These are phyloP conservation scores for Celoporthe dispersa DNA, from an alignment of 2,329 filamentous ascomycete genomes.

Conservation along the genomic window DNA sequence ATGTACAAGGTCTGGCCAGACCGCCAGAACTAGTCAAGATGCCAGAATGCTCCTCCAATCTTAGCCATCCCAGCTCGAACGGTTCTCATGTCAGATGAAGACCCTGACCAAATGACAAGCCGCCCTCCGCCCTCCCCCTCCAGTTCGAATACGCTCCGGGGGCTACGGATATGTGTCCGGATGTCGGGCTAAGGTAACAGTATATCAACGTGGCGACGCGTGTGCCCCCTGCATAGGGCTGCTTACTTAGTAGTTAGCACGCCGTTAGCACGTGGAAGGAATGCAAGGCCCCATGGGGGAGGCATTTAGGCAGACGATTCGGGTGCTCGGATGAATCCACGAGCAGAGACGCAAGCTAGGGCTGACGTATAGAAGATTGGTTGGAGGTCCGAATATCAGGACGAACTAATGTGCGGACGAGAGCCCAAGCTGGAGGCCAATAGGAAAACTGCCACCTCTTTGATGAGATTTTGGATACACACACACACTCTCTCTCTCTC, in stretches of 20 bases:
- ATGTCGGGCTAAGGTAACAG: background rate
- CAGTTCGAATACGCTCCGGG: background rate
- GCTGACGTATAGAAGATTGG: background rate
- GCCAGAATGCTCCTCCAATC: background rate
- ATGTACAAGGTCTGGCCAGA: background rate
- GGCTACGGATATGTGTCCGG: background rate
- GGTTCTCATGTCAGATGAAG: background rate
- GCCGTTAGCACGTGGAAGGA: background rate
- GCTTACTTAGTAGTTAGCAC: constrained; percentile 1
- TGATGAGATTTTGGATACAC: background rate
- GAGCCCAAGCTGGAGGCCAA: background rate
- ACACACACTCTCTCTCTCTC: too few relatives aligned
- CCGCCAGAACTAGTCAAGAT: background rate
- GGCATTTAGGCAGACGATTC: background rate
- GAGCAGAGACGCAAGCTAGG: background rate
- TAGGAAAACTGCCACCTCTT: background rate
- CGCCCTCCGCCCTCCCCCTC: background rate
- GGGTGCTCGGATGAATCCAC: background rate
- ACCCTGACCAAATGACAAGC: background rate
- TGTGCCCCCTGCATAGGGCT: background rate
- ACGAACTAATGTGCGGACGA: background rate
- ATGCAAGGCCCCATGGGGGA: background rate
- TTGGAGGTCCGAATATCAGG: background rate
- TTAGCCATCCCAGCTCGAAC: background rate
- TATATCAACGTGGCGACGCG: background rate